Evolutionary conservation across 139 green algal genomes (phyloP).

Genomic region (Trebouxia sp.): DNA sequence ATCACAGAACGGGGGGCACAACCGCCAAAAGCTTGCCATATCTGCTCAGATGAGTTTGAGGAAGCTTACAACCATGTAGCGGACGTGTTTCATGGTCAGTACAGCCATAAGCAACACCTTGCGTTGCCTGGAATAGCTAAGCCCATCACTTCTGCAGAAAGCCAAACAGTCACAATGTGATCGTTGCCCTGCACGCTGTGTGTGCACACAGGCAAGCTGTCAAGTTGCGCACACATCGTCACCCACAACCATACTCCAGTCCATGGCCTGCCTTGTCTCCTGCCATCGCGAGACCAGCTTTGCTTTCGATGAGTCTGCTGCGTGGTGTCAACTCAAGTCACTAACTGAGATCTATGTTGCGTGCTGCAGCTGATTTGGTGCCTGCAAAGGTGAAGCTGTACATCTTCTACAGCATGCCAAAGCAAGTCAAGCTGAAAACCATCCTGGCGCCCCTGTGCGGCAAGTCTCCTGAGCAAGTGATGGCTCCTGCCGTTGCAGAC

Average conservation of each 20-base stretch:
- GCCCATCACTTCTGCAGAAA: too few species aligned
- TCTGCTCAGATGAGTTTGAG: slow-evolving; percentile 28
- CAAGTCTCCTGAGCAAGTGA: slow-evolving; percentile 22
- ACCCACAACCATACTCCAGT: too few species aligned
- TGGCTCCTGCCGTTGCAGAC: slow-evolving; percentile 45
- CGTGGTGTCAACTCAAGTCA: background rate
- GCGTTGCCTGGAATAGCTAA: too few species aligned
- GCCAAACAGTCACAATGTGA: too few species aligned
- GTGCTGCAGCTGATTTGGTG: slow-evolving; percentile 28
- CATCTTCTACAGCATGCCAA: slow-evolving; percentile 35
- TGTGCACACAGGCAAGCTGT: too few species aligned
- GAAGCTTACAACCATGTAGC: slow-evolving; percentile 17
- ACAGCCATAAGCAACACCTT: too few species aligned
- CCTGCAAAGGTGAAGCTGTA: slow-evolving; percentile 27
- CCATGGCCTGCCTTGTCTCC: too few species aligned
- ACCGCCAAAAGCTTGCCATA: background rate
- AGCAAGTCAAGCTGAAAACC: slow-evolving; percentile 23
- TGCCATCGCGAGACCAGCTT: too few species aligned
- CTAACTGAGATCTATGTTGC: background rate
- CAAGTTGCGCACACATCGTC: too few species aligned
- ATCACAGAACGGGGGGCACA: background rate
- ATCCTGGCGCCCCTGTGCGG: slow-evolving; percentile 25
- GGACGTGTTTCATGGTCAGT: slow-evolving; percentile 15
- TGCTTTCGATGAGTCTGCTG: background rate
- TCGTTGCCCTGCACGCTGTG: too few species aligned